Base-by-base conservation (phyloP, 768 basidiomycete genomes). In the Suillus luteus region DNA sequence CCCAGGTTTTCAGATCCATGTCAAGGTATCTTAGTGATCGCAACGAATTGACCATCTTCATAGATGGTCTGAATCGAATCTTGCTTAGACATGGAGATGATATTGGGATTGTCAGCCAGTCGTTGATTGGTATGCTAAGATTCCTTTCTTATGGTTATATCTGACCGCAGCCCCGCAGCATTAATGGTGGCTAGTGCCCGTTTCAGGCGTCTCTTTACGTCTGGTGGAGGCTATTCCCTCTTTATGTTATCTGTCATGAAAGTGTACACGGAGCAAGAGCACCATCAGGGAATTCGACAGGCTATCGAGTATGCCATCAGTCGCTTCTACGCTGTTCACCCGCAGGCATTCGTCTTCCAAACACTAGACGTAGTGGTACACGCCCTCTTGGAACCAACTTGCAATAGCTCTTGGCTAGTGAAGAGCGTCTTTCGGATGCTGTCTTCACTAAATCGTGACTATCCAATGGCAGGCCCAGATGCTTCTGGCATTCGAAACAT, bases 171-270 rank as follows among this genome's bases (percentile, higher is more conserved):
- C 6, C 64, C 22, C 59, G 17, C 63, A 90, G 90, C 86, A 7
- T 80, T 89, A 37, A 88, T 91, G 87, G 83, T 86, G 17, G 91
- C 91, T 0, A 88, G 86, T 59, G 90, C 90, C 9, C 85, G 91
- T 19, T 93, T 92, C 69, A 82, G 85, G 37, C 85, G 91, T n/a
- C 73, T 93, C 22, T 91, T 93, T 72, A 85, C 85, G 8, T 85
- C 88, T 2, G 86, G 87, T 17, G 85, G 85, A 37, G 90, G 87
- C 31, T 93, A 91, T 71, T 83, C 83, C 3, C 79, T 93, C 33
- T 91, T 92, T 74, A 88, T 93, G 82, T 87, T 90, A 0, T 82
- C 83, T 3, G 76, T 93, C 14, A 73, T 91, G 69, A 91, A 91
- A 69, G 80, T 86, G 27, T 93, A 91, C 71, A 78, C 84, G 10